Percentiles rank a stretch among this genome's conserved stretches.
phyloP scores from a whole-genome alignment of 306 rosid genomes.

The Erythrophleum fordii region DNA sequence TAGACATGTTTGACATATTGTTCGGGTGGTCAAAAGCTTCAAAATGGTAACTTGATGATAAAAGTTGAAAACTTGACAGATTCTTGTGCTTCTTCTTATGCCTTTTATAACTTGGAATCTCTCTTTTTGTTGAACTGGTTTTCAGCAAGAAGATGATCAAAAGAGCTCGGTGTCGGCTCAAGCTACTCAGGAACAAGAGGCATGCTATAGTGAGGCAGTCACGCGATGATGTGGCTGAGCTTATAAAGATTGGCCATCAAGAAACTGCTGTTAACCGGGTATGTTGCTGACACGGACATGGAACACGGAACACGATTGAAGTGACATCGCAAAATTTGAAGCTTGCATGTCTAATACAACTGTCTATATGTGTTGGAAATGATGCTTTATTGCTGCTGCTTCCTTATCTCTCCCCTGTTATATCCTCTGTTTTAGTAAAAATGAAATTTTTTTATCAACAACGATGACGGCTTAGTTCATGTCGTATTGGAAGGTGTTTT shows the following conservation, averaged over 20 bases:
- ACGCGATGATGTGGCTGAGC: conserved; percentile 58
- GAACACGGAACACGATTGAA: neutral
- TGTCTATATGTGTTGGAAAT: neutral
- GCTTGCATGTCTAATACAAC: neutral
- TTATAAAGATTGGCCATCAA: conserved; percentile 52
- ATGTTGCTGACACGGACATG: neutral
- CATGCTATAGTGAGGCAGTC: conserved; percentile 53
- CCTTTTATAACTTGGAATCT: neutral
- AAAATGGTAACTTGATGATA: conserved; percentile 51
- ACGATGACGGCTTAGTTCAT: neutral
- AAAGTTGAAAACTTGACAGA: neutral
- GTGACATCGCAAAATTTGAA: neutral
- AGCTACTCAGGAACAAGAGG: conserved; percentile 65
- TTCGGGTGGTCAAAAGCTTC: conserved; percentile 82
- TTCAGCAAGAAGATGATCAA: conserved; percentile 68
- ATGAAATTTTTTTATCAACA: neutral
- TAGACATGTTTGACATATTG: conserved; percentile 60
- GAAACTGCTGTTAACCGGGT: conserved; percentile 65
- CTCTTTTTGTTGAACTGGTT: conserved; percentile 1
- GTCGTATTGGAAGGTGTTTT: neutral
- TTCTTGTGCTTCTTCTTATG: neutral
- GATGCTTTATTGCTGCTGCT: too few species aligned
- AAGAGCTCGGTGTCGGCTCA: conserved; percentile 58
- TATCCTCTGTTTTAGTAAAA: neutral
- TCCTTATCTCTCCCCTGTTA: neutral